A percentile compares a stretch with the other conserved stretches of the same genome.
phyloP scores from a whole-genome alignment of 805 yeast species.

The Torulaspora maleeae region DNA sequence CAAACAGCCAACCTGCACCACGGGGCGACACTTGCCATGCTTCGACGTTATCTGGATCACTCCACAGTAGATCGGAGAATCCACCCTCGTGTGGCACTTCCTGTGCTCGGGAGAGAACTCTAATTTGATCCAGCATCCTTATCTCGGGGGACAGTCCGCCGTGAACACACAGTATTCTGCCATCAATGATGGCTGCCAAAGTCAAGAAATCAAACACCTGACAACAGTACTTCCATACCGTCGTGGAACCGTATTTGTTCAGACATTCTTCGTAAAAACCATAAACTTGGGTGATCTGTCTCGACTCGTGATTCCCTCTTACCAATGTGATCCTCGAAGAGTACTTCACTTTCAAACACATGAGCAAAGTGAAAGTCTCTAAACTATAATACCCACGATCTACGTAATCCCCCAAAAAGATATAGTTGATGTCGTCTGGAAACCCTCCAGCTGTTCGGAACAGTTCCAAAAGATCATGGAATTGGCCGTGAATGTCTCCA shows the following conservation, averaged over 20 bases:
- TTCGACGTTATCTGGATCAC: conserved; percentile 95
- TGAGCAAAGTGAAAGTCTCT: conserved; percentile 87
- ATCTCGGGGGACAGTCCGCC: conserved; percentile 98
- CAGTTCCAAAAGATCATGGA: conserved; percentile 86
- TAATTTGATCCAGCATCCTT: conserved; percentile 92
- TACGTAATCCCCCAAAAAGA: conserved; percentile 92
- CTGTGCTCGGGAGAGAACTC: conserved; percentile 92
- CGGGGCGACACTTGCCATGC: conserved; percentile 98
- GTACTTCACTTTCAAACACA: conserved; percentile 87
- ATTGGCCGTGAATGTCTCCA: conserved; percentile 98
- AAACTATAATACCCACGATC: conserved; percentile 95
- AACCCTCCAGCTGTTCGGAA: conserved; percentile 91
- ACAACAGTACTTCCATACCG: conserved; percentile 95
- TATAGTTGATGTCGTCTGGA: conserved; percentile 75
- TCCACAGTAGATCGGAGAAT: conserved; percentile 95
- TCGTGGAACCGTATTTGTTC: conserved; percentile 87
- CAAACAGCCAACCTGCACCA: conserved; percentile 98
- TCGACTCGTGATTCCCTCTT: conserved; percentile 94
- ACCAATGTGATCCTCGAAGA: conserved; percentile 85
- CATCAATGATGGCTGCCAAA: conserved; percentile 93
- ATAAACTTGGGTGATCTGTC: conserved; percentile 98
- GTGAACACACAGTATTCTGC: conserved; percentile 89
- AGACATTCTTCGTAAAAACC: conserved; percentile 96
- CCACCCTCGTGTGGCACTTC: conserved; percentile 99
- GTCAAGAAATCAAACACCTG: conserved; percentile 94